Evolutionary conservation across 176 grass and related monocot genomes (phyloP), one percentile per base, ranked within the genome.

Genomic region (Tillandsia leiboldiana): DNA sequence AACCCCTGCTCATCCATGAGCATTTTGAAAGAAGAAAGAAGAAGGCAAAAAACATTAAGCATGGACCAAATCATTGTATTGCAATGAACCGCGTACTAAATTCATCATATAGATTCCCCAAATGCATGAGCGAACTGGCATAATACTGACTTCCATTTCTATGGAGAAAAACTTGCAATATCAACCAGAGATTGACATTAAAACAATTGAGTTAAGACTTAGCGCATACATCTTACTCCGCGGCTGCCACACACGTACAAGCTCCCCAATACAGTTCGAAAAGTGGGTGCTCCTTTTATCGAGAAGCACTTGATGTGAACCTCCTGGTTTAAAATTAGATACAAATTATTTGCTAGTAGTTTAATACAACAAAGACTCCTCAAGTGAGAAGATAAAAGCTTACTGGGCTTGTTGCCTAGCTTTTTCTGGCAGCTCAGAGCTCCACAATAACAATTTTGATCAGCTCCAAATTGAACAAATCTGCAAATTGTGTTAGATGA

Each of bases 371-470:
- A 65, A 10, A 63, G 8, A 18, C 15, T 22, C 63, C 47, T 20
- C 29, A 50, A 49, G 56, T 61, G 22, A 18, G 66, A 26, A 69
- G 20, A 26, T 8, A 42, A 50, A 20, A 53, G 9, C 75, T 62
- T 59, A 77, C 75, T 77, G 18, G 53, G 75, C 53, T 48, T 77
- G 51, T 74, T 77, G 49, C 93, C 89, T 73, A 97, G 79, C 62
- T 79, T 81, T 90, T 97, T 83, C 80, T 81, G 85, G 74, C 93
- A 97, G 53, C 79, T 86, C 68, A 66, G 71, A 79, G 93, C 79
- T 81, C 93, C 93, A 81, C 93, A 97, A 75, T 92, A 76, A 87
- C 93, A 97, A 85, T 85, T 77, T 85, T 97, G 89, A 79, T 81
- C 79, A 50, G 84, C 84, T 78, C 89, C 93, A 85, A 92, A 92